A percentile compares a stretch with the other conserved stretches of the same genome.
These are phyloP conservation scores for Phlyctochytrium planicorne DNA, from an alignment of 192 early-diverging fungal species.

Conservation along the genomic window DNA sequence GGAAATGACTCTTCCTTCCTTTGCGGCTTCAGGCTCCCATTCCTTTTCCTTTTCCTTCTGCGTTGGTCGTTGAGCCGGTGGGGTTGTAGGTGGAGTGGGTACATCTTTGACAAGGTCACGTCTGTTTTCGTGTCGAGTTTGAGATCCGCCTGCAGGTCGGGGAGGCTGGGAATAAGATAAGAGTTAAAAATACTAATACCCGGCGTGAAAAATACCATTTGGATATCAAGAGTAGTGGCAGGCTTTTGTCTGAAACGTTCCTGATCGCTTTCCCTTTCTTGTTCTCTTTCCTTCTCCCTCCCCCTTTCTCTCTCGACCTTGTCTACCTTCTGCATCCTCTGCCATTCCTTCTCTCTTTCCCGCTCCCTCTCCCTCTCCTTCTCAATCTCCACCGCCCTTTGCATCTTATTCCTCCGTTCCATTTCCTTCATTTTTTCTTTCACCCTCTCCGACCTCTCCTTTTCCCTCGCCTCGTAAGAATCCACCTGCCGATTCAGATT, in stretches of 20 bases:
- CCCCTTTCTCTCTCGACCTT: conserved; percentile 21
- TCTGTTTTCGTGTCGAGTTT: background rate
- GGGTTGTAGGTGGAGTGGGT: conserved; percentile 13
- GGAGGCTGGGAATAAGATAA: background rate
- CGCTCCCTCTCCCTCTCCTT: conserved; percentile 16
- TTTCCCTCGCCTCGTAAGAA: too few relatives aligned
- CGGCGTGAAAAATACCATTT: background rate
- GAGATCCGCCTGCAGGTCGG: background rate
- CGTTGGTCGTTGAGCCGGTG: too few relatives aligned
- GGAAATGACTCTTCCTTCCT: background rate
- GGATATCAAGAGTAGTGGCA: background rate
- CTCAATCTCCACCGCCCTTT: too few relatives aligned
- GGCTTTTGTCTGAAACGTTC: conserved; percentile 7
- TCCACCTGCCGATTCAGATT: too few relatives aligned
- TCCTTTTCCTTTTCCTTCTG: too few relatives aligned
- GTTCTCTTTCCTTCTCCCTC: conserved; percentile 20
- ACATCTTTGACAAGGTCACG: conserved; percentile 13
- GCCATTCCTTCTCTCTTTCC: conserved; percentile 8
- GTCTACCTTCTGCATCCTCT: conserved; percentile 21
- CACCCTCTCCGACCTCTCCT: too few relatives aligned
- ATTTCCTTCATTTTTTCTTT: too few relatives aligned
- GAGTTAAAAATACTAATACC: background rate
- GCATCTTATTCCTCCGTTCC: too few relatives aligned
- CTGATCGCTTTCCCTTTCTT: conserved; percentile 15
- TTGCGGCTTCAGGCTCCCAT: too few relatives aligned